Percentiles rank a stretch among this genome's conserved stretches.
Conservation (phyloP, 331 rosid species). For the Arachis monticola region DNA sequence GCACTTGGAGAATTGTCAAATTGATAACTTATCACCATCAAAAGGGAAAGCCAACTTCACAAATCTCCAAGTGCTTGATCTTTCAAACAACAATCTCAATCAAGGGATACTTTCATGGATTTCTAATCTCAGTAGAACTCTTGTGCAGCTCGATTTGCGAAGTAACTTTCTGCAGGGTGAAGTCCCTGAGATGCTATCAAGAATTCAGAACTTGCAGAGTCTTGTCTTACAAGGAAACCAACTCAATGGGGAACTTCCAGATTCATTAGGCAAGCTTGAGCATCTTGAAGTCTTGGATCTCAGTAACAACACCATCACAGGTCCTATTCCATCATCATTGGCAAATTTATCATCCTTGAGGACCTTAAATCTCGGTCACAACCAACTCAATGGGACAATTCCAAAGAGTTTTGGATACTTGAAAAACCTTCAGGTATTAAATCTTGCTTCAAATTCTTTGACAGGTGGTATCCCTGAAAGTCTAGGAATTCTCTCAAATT, state of each 20-base stretch:
- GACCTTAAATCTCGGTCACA: slow-evolving; percentile 35
- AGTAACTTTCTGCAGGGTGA: slow-evolving; percentile 35
- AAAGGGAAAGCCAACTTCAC: slow-evolving; percentile 34
- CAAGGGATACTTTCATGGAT: neutral
- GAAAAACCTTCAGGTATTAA: slow-evolving; percentile 13
- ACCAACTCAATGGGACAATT: slow-evolving; percentile 39
- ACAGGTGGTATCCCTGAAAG: no score
- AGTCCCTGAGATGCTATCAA: slow-evolving; percentile 33
- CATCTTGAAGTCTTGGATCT: slow-evolving; percentile 40
- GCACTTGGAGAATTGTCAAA: slow-evolving; percentile 30
- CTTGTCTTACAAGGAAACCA: slow-evolving; percentile 29
- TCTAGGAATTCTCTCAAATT: no score
- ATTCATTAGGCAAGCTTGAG: slow-evolving; percentile 41
- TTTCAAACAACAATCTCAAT: slow-evolving; percentile 14
- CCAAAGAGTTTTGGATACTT: slow-evolving; percentile 33
- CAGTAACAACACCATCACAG: neutral
- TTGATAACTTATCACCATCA: slow-evolving; percentile 16
- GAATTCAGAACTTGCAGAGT: slow-evolving; percentile 34
- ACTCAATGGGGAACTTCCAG: slow-evolving; percentile 35
- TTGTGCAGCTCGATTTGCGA: slow-evolving; percentile 29
- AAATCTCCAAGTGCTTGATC: slow-evolving; percentile 42
- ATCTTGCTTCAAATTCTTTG: no score
- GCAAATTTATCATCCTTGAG: slow-evolving; percentile 44
- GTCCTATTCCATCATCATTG: slow-evolving; percentile 33
- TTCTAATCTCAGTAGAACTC: slow-evolving; percentile 29